Percentiles rank a stretch among this genome's conserved stretches.
Evolutionary conservation across 2,329 filamentous ascomycete genomes (phyloP).

Genomic region (Sporothrix mexicana): DNA sequence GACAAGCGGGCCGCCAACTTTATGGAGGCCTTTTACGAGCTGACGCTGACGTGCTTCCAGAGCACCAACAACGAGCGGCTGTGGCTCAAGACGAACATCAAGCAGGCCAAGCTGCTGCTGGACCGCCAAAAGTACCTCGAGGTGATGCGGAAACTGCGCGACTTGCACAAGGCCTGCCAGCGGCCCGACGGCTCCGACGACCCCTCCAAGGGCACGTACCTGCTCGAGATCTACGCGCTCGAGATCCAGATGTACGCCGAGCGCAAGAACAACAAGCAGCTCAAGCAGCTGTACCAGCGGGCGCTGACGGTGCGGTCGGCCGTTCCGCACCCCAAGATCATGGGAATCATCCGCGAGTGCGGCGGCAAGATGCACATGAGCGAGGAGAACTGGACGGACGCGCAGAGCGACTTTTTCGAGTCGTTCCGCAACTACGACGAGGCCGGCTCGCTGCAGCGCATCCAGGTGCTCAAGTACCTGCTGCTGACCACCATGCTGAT

Average conservation of each 20-base stretch:
- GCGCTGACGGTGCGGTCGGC: conserved; percentile 94
- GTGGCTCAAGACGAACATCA: conserved; percentile 98
- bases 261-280: conserved; percentile 94
- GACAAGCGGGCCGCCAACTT: conserved; percentile 72
- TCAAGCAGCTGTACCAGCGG: conserved; percentile 90
- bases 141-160: conserved; percentile 81
- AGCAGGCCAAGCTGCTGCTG: conserved; percentile 87
- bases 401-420: conserved; percentile 97
- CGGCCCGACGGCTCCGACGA: conserved; percentile 86
- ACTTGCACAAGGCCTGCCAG: conserved; percentile 89
- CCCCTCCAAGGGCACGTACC: conserved; percentile 94
- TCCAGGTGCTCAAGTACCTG: conserved; percentile 96
- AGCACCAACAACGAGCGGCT: conserved; percentile 96
- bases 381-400: conserved; percentile 98
- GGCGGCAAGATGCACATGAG: conserved; percentile 99
- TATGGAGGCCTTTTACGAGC: conserved; percentile 94
- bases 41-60: conserved; percentile 93
- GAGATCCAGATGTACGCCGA: conserved; percentile 99
- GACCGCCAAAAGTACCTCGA: conserved; percentile 87
- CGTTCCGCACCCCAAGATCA: conserved; percentile 97
- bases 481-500: conserved; percentile 97
- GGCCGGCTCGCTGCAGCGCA: conserved; percentile 91
- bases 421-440: conserved; percentile 99
- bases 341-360: conserved; percentile 98
- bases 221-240: conserved; percentile 91